A percentile compares a stretch with the other conserved stretches of the same genome.
Conservation (phyloP, 768 basidiomycete genomes). For the Phlegmacium glaucopus region DNA sequence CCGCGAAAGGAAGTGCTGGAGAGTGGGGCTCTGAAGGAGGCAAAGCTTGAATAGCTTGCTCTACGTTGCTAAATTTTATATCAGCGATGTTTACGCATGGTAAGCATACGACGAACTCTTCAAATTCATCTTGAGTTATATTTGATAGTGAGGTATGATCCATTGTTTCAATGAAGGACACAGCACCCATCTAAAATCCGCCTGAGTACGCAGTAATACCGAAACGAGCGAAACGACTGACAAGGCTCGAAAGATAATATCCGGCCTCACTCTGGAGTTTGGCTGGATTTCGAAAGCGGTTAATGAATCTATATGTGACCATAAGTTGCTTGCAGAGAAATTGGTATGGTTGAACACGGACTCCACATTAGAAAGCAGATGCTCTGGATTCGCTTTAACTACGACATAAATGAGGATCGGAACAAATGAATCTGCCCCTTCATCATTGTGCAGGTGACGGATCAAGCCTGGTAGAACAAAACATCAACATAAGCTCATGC, state of each 20-base stretch:
- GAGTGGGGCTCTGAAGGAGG: constrained; percentile 41
- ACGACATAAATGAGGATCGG: constrained; percentile 94
- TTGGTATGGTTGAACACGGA: constrained; percentile 32
- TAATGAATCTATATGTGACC: constrained; percentile 71
- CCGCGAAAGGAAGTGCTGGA: constrained; percentile 28
- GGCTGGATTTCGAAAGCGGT: constrained; percentile 84
- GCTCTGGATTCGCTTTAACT: constrained; percentile 88
- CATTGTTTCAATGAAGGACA: constrained; percentile 98
- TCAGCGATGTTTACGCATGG: background rate
- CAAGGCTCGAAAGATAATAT: constrained; percentile 94
- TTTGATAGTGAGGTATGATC: constrained; percentile 93
- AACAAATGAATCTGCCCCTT: constrained; percentile 92
- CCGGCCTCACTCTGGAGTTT: constrained; percentile 95
- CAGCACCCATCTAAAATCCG: constrained; percentile 78
- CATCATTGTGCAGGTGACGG: constrained; percentile 78
- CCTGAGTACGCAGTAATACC: background rate
- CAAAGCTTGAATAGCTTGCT: constrained; percentile 48
- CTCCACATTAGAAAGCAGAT: constrained; percentile 95
- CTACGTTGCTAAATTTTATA: constrained; percentile 41
- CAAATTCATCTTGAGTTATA: constrained; percentile 92
- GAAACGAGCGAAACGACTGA: constrained; percentile 31
- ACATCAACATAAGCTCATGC: background rate
- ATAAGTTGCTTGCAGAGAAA: background rate
- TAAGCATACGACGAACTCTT: constrained; percentile 43
- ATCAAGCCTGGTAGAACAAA: constrained; percentile 64